These are phyloP conservation scores for Neoboletus brunneissimus DNA, from an alignment of 768 basidiomycete species.

Conservation along the genomic window DNA sequence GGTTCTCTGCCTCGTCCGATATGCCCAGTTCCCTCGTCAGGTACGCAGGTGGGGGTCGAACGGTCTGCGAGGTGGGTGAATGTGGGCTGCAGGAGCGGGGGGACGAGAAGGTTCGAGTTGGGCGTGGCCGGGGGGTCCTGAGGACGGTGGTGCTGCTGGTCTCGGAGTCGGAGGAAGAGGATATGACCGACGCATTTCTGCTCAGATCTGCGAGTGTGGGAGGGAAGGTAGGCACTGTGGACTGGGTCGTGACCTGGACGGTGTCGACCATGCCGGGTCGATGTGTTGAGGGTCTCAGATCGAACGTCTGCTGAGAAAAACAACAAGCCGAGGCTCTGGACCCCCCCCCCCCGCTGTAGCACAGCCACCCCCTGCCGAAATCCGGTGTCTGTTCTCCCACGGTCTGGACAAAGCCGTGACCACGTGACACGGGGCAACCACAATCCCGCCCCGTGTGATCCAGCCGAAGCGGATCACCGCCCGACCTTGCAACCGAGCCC, in stretches of 20 bases:
- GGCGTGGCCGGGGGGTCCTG: constrained; percentile 48
- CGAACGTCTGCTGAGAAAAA: constrained; percentile 23
- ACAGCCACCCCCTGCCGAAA: constrained; percentile 26
- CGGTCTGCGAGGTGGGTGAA: constrained; percentile 35
- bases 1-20: constrained; percentile 26
- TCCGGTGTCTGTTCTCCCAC: constrained; percentile 1
- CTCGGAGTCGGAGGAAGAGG: constrained; percentile 59
- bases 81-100: constrained; percentile 57
- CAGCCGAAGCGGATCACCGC: neutral
- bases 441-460: neutral
- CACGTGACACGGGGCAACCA: neutral
- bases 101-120: constrained; percentile 60
- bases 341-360: constrained; percentile 13
- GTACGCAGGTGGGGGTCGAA: constrained; percentile 50
- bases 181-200: constrained; percentile 76
- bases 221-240: constrained; percentile 18
- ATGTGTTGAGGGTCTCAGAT: too few relatives aligned
- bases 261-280: constrained; percentile 8
- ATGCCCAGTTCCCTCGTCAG: constrained; percentile 56
- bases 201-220: constrained; percentile 61
- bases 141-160: constrained; percentile 39
- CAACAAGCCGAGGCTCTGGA: constrained; percentile 6
- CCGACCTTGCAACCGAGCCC: neutral
- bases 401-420: neutral
- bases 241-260: neutral